A percentile compares a stretch with the other conserved stretches of the same genome.
Evolutionary conservation across 495 filamentous ascomycete genomes (phyloP).

Genomic region (Podospora sp.): DNA sequence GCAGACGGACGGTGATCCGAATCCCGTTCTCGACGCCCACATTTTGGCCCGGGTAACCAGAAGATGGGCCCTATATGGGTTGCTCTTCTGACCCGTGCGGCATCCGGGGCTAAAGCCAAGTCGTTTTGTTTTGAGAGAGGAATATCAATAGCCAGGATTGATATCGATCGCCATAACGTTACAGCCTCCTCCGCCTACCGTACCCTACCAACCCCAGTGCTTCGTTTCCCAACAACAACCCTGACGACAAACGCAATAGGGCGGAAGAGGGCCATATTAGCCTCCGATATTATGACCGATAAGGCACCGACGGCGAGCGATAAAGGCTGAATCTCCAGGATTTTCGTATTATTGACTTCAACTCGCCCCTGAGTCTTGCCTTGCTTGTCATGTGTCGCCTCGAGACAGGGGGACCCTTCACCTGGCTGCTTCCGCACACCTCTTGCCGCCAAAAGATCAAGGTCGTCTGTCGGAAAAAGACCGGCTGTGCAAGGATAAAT

Average conservation of each 20-base stretch:
- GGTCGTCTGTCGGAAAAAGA: neutral
- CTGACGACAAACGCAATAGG: neutral
- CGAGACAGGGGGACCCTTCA: no score
- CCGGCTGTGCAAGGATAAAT: constrained; percentile 3
- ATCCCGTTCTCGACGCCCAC: constrained; percentile 1
- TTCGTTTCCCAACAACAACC: neutral
- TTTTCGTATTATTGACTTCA: constrained; percentile 6
- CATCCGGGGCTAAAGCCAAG: constrained; percentile 12
- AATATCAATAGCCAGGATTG: neutral
- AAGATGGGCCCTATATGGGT: constrained; percentile 11
- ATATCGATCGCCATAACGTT: constrained; percentile 14
- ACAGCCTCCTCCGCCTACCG: neutral
- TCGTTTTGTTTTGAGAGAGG: constrained; percentile 13
- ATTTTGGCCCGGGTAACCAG: neutral
- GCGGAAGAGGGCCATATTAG: constrained; percentile 18
- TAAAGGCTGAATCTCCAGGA: constrained; percentile 15
- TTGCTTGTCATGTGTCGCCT: neutral
- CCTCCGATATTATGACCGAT: constrained; percentile 21
- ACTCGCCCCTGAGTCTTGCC: neutral
- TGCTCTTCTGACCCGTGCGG: constrained; percentile 1
- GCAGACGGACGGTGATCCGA: constrained; percentile 1
- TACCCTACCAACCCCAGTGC: neutral
- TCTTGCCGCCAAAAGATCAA: neutral
- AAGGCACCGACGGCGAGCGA: constrained; percentile 17
- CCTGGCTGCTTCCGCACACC: neutral